phyloP scores from a whole-genome alignment of 306 rosid genomes.

The Begonia peltatifolia region DNA sequence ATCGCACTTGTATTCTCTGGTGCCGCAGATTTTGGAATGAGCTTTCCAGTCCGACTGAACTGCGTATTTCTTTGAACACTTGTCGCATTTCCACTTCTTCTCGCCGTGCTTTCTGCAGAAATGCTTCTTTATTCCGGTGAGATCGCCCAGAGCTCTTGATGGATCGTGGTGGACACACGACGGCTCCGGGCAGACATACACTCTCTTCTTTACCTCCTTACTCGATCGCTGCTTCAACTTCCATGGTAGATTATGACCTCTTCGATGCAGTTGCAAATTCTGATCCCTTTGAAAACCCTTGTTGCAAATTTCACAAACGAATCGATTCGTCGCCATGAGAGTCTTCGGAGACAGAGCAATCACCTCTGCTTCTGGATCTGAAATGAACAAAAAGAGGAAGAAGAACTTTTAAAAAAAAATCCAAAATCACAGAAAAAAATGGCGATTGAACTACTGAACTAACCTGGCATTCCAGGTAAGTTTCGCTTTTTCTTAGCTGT shows the following conservation, averaged over 20 bases:
- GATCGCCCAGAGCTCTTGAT: constrained; percentile 47
- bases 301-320: constrained; percentile 55
- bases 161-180: constrained; percentile 50
- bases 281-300: constrained; percentile 60
- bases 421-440: neutral
- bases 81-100: constrained; percentile 74
- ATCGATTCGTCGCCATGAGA: constrained; percentile 40
- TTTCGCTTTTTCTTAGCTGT: constrained; percentile 33
- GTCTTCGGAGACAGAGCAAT: constrained; percentile 47
- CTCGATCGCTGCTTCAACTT: constrained; percentile 44
- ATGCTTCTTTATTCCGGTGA: constrained; percentile 57
- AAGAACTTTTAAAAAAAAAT: neutral
- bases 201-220: constrained; percentile 44
- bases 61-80: constrained; percentile 86
- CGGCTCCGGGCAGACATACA: constrained; percentile 46
- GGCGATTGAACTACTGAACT: neutral
- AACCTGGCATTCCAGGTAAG: constrained; percentile 67
- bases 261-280: constrained; percentile 49
- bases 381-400: constrained; percentile 1
- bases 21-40: constrained; percentile 79
- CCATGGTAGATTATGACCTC: constrained; percentile 65
- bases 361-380: constrained; percentile 65
- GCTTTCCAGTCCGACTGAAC: constrained; percentile 99
- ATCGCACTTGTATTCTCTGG: constrained; percentile 88
- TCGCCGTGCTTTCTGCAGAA: constrained; percentile 57